Evolutionary conservation across 129 eudicot species (phyloP).

Genomic region (Lonicera japonica): DNA sequence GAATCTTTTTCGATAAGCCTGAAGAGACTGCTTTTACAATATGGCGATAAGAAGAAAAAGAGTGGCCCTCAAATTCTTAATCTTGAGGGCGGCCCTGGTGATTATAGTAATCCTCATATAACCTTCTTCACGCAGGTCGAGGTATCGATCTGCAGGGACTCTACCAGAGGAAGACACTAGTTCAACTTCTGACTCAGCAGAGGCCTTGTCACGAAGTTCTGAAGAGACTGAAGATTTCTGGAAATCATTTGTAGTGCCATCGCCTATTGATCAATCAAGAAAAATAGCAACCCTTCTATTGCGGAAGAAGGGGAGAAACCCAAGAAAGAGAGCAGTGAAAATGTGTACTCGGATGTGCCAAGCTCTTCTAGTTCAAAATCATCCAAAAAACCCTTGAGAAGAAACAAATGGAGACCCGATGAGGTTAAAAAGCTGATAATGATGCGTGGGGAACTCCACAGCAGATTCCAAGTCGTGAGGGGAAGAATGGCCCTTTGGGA

Average conservation of each 20-base stretch:
- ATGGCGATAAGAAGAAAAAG: too few relatives aligned
- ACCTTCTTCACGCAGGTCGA: slow-evolving; percentile 33
- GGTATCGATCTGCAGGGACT: slow-evolving; percentile 24
- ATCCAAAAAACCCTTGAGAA: slow-evolving; percentile 51
- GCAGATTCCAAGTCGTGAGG: slow-evolving; percentile 77
- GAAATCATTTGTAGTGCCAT: slow-evolving; percentile 35
- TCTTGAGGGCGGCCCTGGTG: too few relatives aligned
- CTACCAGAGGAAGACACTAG: slow-evolving; percentile 43
- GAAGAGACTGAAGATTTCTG: slow-evolving; percentile 54
- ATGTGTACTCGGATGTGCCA: slow-evolving; percentile 15
- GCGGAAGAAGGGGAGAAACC: slow-evolving; percentile 14
- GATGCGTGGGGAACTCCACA: slow-evolving; percentile 67
- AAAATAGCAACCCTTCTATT: slow-evolving; percentile 22
- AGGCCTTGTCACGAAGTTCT: slow-evolving; percentile 12
- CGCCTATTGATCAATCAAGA: slow-evolving; percentile 16
- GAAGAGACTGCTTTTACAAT: too few relatives aligned
- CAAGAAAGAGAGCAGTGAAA: slow-evolving; percentile 17
- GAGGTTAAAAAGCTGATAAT: slow-evolving; percentile 67
- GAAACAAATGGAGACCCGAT: slow-evolving; percentile 91
- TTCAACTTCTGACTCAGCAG: slow-evolving; percentile 24
- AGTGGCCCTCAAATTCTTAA: too few relatives aligned
- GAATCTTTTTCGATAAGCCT: too few relatives aligned
- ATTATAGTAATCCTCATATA: neutral
- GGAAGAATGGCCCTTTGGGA: slow-evolving; percentile 99
- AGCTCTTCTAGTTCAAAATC: slow-evolving; percentile 19